Evolutionary conservation across 2,329 filamentous ascomycete species (phyloP), one percentile per base, ranked within the genome.

Genomic region (Diaporthe caulivora): DNA sequence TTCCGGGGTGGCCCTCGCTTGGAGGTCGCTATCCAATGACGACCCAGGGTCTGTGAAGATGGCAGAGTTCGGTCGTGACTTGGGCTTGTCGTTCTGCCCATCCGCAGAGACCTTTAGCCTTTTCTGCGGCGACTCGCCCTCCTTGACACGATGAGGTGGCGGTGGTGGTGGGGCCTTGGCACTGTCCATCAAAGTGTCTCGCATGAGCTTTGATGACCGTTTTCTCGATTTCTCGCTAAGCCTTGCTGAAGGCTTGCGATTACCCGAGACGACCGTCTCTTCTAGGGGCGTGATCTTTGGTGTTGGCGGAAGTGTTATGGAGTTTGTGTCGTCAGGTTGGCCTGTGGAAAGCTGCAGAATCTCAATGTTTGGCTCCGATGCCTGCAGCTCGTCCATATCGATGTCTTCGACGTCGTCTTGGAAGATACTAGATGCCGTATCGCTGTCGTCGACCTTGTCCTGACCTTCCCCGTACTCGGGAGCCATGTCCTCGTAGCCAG

Each of bases 261-360:
- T 91, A 3, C 86, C 88, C 0, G 87, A 87, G 1, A 87, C 84
- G 15, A 83, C 82, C 2, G 86, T 88, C 73, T 89, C 86, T 64
- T 86, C 86, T 0, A 92, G 82, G 1, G 90, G 89, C 62, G 84
- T 87, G 62, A 88, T 76, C 62, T 85, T 86, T 21, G 84, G 87
- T 1, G 85, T 85, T 47, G 84, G 80, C 0, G 87, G 86, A 2
- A 88, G 79, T 2, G 87, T 85, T 42, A 82, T 75, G 3, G 80
- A 82, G 70, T 83, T 81, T 15, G 81, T 77, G 21, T 71, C 55
- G 3, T 74, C 70, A 3, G 31, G n/a, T 18, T 40, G 2, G 1
- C 51, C 60, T 1, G 49, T 72, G 0, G 85, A 87, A 74, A 87
- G 84, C 71, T 86, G 82, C 4, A 87, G 82, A 44, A 86, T 84